phyloP scores from a whole-genome alignment of 2,329 filamentous ascomycete genomes.

The Aspergillus fijiensis region DNA sequence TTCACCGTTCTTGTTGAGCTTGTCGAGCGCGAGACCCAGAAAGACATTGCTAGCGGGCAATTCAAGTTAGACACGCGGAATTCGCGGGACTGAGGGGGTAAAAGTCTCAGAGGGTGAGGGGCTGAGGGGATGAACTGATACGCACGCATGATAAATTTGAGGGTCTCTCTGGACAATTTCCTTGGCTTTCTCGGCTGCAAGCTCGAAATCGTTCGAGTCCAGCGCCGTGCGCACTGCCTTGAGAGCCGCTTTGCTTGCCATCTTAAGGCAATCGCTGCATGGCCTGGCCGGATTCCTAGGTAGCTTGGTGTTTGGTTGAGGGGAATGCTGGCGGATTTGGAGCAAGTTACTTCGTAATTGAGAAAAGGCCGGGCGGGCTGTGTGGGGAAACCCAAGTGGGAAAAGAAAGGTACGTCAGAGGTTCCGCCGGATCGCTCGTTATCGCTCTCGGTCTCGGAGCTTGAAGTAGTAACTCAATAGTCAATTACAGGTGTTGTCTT shows the following conservation, averaged over 20 bases:
- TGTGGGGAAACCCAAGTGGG: conserved; percentile 18
- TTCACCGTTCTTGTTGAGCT: conserved; percentile 67
- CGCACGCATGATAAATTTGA: conserved; percentile 78
- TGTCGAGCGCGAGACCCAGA: conserved; percentile 79
- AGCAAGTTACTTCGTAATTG: background rate
- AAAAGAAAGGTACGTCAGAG: conserved; percentile 26
- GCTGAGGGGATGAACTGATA: conserved; percentile 7
- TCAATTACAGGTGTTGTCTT: background rate
- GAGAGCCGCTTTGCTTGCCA: conserved; percentile 66
- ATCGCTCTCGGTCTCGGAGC: conserved; percentile 11
- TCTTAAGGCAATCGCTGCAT: conserved; percentile 28
- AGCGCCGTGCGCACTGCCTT: conserved; percentile 79
- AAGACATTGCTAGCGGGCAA: conserved; percentile 68
- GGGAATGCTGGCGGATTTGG: background rate
- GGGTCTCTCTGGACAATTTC: conserved; percentile 70
- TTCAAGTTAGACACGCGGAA: conserved; percentile 13
- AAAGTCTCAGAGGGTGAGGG: too few relatives aligned
- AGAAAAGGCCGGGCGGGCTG: conserved; percentile 14
- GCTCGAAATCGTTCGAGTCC: conserved; percentile 74
- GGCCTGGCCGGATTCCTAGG: conserved; percentile 7
- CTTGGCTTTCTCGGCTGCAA: conserved; percentile 68
- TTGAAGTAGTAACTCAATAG: background rate
- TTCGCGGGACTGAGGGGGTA: background rate
- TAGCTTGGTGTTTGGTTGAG: background rate
- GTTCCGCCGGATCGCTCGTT: conserved; percentile 17